These are phyloP conservation scores for Paraconiothyrium sp. DNA, from an alignment of 2,329 filamentous ascomycete genomes.

Conservation along the genomic window DNA sequence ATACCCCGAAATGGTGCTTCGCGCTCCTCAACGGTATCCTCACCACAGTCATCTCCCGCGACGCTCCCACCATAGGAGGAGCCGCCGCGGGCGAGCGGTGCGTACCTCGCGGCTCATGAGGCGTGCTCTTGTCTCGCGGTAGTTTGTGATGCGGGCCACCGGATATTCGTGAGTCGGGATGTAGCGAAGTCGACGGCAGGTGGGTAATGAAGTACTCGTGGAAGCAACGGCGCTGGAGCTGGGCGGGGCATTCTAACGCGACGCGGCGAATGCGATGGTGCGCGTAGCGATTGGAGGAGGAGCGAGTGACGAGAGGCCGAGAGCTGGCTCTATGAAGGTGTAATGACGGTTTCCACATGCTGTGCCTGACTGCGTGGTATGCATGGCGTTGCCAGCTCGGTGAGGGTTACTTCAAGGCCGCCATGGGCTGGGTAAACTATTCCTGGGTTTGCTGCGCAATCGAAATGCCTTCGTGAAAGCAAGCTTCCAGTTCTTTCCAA, in stretches of 20 bases:
- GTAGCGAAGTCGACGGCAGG: slow-evolving; percentile 89
- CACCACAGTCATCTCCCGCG: slow-evolving; percentile 86
- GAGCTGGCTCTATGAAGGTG: slow-evolving; percentile 37
- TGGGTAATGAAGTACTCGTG: slow-evolving; percentile 98
- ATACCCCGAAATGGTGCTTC: slow-evolving; percentile 93
- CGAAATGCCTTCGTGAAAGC: neutral
- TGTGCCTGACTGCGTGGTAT: slow-evolving; percentile 42
- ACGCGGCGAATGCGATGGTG: slow-evolving; percentile 19
- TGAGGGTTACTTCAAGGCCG: slow-evolving; percentile 43
- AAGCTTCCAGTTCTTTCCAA: neutral
- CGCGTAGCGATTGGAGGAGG: slow-evolving; percentile 21
- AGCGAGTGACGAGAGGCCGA: slow-evolving; percentile 33
- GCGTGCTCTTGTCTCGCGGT: slow-evolving; percentile 83
- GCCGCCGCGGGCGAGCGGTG: slow-evolving; percentile 47
- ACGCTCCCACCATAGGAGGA: slow-evolving; percentile 42
- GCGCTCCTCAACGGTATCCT: slow-evolving; percentile 92
- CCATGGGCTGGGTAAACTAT: slow-evolving; percentile 27
- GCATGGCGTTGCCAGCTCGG: slow-evolving; percentile 40
- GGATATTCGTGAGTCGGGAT: slow-evolving; percentile 78
- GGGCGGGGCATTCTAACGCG: slow-evolving; percentile 26
- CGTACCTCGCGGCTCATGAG: slow-evolving; percentile 66
- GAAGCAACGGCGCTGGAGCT: slow-evolving; percentile 63
- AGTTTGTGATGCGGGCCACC: slow-evolving; percentile 81
- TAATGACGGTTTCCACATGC: slow-evolving; percentile 50
- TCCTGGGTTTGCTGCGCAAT: slow-evolving; percentile 20